Evolutionary conservation across 192 early-diverging fungal genomes (phyloP).

Genomic region (Kickxella alabastrina): DNA sequence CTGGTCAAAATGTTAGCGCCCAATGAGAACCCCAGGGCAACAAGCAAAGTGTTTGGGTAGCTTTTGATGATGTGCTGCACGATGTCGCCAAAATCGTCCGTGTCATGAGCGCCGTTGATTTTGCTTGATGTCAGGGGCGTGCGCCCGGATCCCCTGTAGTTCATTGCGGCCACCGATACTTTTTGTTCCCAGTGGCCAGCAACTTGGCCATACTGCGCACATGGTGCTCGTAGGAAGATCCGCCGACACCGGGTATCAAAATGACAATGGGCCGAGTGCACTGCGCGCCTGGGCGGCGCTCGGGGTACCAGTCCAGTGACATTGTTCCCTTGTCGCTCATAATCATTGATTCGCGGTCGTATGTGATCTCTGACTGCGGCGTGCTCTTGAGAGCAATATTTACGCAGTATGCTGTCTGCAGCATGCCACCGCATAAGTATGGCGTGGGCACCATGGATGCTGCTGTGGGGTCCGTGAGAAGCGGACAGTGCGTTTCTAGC

Average conservation of each 20-base stretch:
- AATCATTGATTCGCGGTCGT: constrained; percentile 40
- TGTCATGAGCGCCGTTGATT: neutral
- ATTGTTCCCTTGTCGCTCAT: constrained; percentile 73
- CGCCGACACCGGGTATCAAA: constrained; percentile 77
- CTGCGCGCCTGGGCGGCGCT: constrained; percentile 22
- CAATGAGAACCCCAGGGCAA: neutral
- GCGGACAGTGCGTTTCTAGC: constrained; percentile 37
- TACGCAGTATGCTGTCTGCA: constrained; percentile 55
- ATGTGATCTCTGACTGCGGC: neutral
- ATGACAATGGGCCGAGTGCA: constrained; percentile 63
- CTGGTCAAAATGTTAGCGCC: constrained; percentile 5
- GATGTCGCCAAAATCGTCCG: neutral
- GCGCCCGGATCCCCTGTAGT: neutral
- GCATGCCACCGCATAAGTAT: constrained; percentile 64
- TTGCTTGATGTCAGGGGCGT: constrained; percentile 1
- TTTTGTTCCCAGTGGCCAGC: constrained; percentile 17
- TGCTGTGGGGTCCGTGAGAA: constrained; percentile 32
- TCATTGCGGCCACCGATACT: neutral
- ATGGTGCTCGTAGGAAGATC: constrained; percentile 79
- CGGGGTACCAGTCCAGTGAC: constrained; percentile 75
- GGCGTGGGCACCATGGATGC: constrained; percentile 59
- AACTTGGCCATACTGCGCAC: constrained; percentile 62
- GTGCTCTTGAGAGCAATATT: constrained; percentile 41
- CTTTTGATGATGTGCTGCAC: neutral
- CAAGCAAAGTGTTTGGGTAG: neutral